A percentile compares a stretch with the other conserved stretches of the same genome.
Conservation (phyloP, 2,329 filamentous ascomycete genomes). For the Aspergillus fumigatus region DNA sequence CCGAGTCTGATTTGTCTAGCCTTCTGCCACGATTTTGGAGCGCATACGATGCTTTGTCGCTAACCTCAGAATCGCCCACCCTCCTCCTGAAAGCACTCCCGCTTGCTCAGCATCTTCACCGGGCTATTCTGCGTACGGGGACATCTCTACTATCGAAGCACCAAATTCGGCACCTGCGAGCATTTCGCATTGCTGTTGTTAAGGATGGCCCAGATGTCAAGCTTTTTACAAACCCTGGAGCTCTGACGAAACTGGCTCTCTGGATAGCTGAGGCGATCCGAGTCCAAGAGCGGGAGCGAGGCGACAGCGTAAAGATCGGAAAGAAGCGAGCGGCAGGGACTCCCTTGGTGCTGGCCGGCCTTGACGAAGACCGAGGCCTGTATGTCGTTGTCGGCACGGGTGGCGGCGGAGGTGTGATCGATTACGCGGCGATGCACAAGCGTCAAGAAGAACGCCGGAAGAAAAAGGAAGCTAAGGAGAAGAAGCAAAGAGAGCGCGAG, state of each 20-base stretch:
- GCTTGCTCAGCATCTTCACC: slow-evolving; percentile 82
- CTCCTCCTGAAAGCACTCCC: slow-evolving; percentile 70
- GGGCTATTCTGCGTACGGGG: slow-evolving; percentile 88
- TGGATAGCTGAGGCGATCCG: slow-evolving; percentile 92
- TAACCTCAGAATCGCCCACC: slow-evolving; percentile 41
- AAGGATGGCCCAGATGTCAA: slow-evolving; percentile 88
- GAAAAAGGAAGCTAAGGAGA: slow-evolving; percentile 60
- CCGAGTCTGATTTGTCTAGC: slow-evolving; percentile 26
- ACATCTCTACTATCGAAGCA: slow-evolving; percentile 88
- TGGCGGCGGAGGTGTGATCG: slow-evolving; percentile 71
- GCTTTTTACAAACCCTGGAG: slow-evolving; percentile 90
- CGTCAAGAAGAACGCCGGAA: slow-evolving; percentile 60
- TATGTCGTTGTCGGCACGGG: slow-evolving; percentile 93
- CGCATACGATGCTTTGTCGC: slow-evolving; percentile 54
- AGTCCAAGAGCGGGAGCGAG: slow-evolving; percentile 81
- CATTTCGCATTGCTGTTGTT: slow-evolving; percentile 92
- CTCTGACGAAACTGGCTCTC: slow-evolving; percentile 84
- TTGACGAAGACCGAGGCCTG: slow-evolving; percentile 80
- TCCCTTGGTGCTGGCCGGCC: slow-evolving; percentile 81
- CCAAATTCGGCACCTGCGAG: slow-evolving; percentile 85
- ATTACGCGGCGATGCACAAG: slow-evolving; percentile 62
- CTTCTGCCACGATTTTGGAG: slow-evolving; percentile 51
- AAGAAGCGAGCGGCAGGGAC: slow-evolving; percentile 52
- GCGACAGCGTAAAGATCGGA: slow-evolving; percentile 56
- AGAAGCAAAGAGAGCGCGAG: slow-evolving; percentile 58